These are phyloP conservation scores for Pseudocercospora cruenta DNA, from an alignment of 2,329 filamentous ascomycete species.

Conservation along the genomic window DNA sequence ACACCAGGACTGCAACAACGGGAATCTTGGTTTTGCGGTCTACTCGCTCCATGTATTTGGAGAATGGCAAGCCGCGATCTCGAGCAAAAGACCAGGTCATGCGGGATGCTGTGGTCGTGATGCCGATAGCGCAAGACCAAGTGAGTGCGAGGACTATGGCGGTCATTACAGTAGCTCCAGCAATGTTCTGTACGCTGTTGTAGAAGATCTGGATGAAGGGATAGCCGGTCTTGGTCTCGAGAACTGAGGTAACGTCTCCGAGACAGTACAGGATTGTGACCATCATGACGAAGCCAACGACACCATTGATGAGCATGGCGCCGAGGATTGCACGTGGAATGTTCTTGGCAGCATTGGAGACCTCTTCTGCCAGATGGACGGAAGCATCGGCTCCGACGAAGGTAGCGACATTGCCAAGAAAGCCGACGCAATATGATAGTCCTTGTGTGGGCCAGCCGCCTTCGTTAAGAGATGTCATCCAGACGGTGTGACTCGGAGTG, in stretches of 20 bases:
- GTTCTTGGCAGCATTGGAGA: slow-evolving; percentile 51
- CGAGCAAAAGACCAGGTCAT: slow-evolving; percentile 49
- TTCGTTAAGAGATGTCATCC: slow-evolving; percentile 36
- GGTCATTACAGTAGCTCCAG: slow-evolving; percentile 52
- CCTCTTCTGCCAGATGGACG: slow-evolving; percentile 56
- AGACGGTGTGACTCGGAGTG: slow-evolving; percentile 35
- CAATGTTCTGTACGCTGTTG: slow-evolving; percentile 48
- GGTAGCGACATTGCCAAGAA: slow-evolving; percentile 41
- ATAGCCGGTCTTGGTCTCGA: slow-evolving; percentile 50
- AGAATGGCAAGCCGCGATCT: slow-evolving; percentile 47
- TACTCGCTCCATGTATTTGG: slow-evolving; percentile 42
- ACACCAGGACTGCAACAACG: slow-evolving; percentile 43
- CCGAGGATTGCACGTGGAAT: slow-evolving; percentile 55
- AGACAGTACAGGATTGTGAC: slow-evolving; percentile 51
- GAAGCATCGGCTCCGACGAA: slow-evolving; percentile 47
- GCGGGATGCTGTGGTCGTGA: slow-evolving; percentile 46
- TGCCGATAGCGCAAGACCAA: slow-evolving; percentile 41
- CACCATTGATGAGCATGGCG: slow-evolving; percentile 53
- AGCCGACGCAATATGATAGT: slow-evolving; percentile 41
- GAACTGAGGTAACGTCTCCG: slow-evolving; percentile 45
- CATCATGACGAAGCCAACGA: slow-evolving; percentile 50
- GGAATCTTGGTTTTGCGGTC: slow-evolving; percentile 35
- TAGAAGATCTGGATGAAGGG: slow-evolving; percentile 57
- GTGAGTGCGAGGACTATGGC: slow-evolving; percentile 46
- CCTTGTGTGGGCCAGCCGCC: slow-evolving; percentile 42